Base-by-base conservation (phyloP, 129 eudicot species). In the Artemisia tridentata region DNA sequence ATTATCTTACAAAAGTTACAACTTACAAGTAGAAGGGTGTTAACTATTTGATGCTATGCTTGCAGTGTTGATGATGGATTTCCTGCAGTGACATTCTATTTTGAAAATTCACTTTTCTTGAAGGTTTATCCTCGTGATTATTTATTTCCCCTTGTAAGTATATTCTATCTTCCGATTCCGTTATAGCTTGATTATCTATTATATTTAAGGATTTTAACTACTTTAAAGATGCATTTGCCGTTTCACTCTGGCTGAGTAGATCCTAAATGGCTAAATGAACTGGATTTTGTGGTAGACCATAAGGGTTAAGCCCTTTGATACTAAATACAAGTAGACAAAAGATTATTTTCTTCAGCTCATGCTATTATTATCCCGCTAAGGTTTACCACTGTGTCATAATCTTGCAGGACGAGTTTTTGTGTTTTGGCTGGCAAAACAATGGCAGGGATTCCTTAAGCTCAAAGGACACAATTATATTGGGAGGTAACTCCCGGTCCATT, bases 41-140 rank as follows among this genome's bases (percentile, higher is more conserved):
- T 54, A 17, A 54, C 6, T 18, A 14, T 54, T 3, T 1, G 60
- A 54, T 7, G 60, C 23, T 18, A 17, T 54, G 23, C 11, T 15
- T 86, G 86, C 88, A 91, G 97, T 71, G 87, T 91, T 86, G 97
- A 91, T 74, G 92, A 86, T 73, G 97, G 78, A 75, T 91, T 91
- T 68, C 97, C 97, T 15, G 64, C 72, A 7, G 92, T 91, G 61
- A 84, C 85, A 13, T 85, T 91, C 69, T 84, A 86, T 79, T 91
- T 91, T 76, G 85, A 77, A 55, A 84, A 82, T 70, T 82, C 88
- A 18, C 92, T 91, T 72, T 77, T 76, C 58, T 61, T 91, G 88
- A 86, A 67, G 80, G 97, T 91, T 75, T 82, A 86, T 83, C 96
- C 97, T 14, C 85, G 75, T 46, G 97, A 90, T 47, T 90, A 90